A percentile compares a stretch with the other conserved stretches of the same genome.
Conservation (phyloP, 2,329 filamentous ascomycete genomes). For the Ploettnerulaceae sp. region DNA sequence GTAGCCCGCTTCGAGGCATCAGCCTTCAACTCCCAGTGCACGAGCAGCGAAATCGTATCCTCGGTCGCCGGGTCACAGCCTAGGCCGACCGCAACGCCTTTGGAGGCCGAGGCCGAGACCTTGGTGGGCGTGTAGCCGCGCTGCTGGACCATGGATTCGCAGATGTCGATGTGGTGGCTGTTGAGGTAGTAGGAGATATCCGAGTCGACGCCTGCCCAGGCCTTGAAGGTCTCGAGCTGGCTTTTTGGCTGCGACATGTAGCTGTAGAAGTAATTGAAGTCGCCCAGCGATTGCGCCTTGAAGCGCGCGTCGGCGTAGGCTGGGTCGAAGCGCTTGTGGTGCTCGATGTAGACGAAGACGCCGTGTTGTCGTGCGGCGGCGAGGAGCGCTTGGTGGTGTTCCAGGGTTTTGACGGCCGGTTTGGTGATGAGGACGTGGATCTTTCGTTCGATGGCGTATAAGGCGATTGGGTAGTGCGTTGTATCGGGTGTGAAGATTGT, state of each 20-base stretch:
- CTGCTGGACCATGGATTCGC: conserved; percentile 80
- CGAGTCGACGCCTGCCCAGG: conserved; percentile 70
- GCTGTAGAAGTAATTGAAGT: conserved; percentile 98
- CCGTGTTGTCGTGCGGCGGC: conserved; percentile 65
- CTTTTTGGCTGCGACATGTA: conserved; percentile 47
- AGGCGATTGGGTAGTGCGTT: conserved; percentile 85
- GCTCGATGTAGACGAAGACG: conserved; percentile 90
- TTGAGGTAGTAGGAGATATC: conserved; percentile 97
- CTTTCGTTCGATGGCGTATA: conserved; percentile 83
- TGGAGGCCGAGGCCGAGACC: conserved; percentile 73
- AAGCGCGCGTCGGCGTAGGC: conserved; percentile 84
- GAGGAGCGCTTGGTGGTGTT: conserved; percentile 73
- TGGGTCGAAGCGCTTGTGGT: conserved; percentile 94
- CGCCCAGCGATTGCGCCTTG: conserved; percentile 70
- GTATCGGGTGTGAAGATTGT: conserved; percentile 95
- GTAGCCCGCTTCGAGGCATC: conserved; percentile 70
- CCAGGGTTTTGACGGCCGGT: conserved; percentile 80
- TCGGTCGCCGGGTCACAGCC: conserved; percentile 80
- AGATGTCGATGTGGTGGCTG: conserved; percentile 89
- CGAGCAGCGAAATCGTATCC: conserved; percentile 87
- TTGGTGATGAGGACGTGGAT: conserved; percentile 94
- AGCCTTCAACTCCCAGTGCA: conserved; percentile 76
- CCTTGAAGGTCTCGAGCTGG: conserved; percentile 33
- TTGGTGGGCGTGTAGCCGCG: conserved; percentile 69
- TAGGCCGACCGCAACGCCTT: conserved; percentile 70